Base-by-base conservation (phyloP, 257 asterid species). In the Solanum habrochaites region DNA sequence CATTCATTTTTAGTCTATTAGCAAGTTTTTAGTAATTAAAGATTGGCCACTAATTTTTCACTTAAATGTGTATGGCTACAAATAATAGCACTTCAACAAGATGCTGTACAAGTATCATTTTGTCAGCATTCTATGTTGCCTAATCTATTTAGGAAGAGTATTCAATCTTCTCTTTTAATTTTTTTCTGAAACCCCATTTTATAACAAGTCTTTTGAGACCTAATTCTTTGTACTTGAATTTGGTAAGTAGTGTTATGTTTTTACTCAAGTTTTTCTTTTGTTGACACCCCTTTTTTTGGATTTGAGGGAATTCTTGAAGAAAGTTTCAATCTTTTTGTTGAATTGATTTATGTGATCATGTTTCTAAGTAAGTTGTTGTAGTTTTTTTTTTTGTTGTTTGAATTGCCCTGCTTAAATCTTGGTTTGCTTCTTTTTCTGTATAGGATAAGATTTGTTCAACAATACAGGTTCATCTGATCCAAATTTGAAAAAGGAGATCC, bases 181-280 rank as follows among this genome's bases (percentile, higher is more conserved):
- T 75, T 45, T 82, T 45, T 74, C 73, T 82, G 77, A 71, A 83
- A 70, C 85, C 71, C 86, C 86, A 75, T 86, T 89, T 67, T 45
- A 14, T 56, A 6, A 3, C 10, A 49, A 86, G 82, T 75, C 64
- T 85, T 20, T 67, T 74, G 72, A 83, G 13, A 82, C 88, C 43
- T 82, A 89, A 87, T 87, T 84, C 86, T 32, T 78, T 67, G 58
- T 82, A 20, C 21, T 82, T 62, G 74, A 67, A 4, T 83, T 56
- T n/a, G 58, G 86, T 58, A 37, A 83, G 60, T 23, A 1, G 40
- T 39, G 23, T 40, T 83, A 10, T 58, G 18, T 71, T 83, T 83
- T 83, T 8, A 64, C 25, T 83, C 29, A 3, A 37, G 0, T 23
- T 13, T 5, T 37, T 83, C 6, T 39, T 83, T 7, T 67, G 60